Base-by-base conservation (phyloP, 2,329 filamentous ascomycete genomes). In the Fusarium newnesense region DNA sequence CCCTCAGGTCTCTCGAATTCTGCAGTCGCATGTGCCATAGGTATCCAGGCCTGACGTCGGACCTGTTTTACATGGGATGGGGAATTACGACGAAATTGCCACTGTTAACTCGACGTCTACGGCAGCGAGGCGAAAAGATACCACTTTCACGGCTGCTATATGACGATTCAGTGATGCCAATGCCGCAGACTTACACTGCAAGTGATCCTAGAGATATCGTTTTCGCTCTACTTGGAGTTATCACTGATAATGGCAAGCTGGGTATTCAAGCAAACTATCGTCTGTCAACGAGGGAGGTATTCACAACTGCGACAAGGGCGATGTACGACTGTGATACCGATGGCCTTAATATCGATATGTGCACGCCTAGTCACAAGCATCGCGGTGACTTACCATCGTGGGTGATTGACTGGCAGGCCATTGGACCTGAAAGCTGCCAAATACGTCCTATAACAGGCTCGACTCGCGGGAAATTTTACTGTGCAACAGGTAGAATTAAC, bases 151-250 rank as follows among this genome's bases (percentile, higher is more conserved):
- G 9, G 2, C 42, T 49, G 12, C 32, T 64, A 7, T 59, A 21
- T 15, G 1, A 13, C 8, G 9, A 18, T n/a, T 11, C 13, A 11
- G 9, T 19, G 16, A 9, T 1, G 9, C 8, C 19, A 10, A 36
- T 9, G 2, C 8, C 26, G 26, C 30, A 43, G 5, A 4, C 30
- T 1, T 60, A 50, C 24, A 62, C 66, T 8, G 74, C 73, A 2
- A 59, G 69, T 1, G 73, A 77, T 30, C 73, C 71, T 28, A 64
- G 70, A 9, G 74, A 77, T 37, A 60, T 76, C 19, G 37, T 73
- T 1, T 74, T 74, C 15, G 75, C 66, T 1, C 59, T 76, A 1
- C 61, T 76, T 4, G 75, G 75, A 6, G 21, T 76, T 6, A 40
- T 73, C 1, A 26, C 53, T 1, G 47, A 74, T 1, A 49, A 52